Base-by-base conservation (phyloP, 1,284 basidiomycete species). In the Pterula multifida region DNA sequence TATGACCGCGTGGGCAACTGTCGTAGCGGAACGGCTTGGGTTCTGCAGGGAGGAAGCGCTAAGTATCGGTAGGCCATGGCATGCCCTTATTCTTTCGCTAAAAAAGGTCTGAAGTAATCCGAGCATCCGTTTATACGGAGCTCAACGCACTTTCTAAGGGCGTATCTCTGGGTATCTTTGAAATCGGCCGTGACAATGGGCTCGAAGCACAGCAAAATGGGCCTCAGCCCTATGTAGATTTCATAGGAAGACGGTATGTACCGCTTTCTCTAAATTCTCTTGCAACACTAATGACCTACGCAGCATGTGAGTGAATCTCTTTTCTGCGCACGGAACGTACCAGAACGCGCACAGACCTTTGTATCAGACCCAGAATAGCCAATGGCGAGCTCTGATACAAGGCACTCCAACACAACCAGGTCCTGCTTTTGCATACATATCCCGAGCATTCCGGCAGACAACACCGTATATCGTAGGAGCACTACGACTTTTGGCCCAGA, bases 91-190 rank as follows among this genome's bases (percentile, higher is more conserved):
- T 36, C 55, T 49, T 50, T 54, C 44, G 44, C 46, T 24, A 42
- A 45, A 9, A 44, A 9, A 15, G 6, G 28, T 32, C 28, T 32
- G 39, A 47, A 28, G 23, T 3, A 47, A 13, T 3, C 12, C 54
- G n/a, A 90, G 90, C 90, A 1, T 86, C 88, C 47, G 90, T 86
- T 28, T 97, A 94, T 63, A 95, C 93, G 13, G 90, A 94, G 60
- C 81, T 93, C 71, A 94, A 92, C 55, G 89, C 90, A 1, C 70
- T 88, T 49, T 73, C 83, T 24, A 93, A 91, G 60, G 91, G 90
- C 2, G 73, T 90, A 21, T 81, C 82, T 25, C 70, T 94, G 17
- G 90, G 92, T 2, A 76, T 92, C 39, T 76, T 79, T 59, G 68
- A 78, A 25, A 64, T 76, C 57, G 66, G 67, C 21, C 80, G 73